Evolutionary conservation across 495 filamentous ascomycete species (phyloP), one percentile per base, ranked within the genome.

Genomic region (Penicillium longicatenatum): DNA sequence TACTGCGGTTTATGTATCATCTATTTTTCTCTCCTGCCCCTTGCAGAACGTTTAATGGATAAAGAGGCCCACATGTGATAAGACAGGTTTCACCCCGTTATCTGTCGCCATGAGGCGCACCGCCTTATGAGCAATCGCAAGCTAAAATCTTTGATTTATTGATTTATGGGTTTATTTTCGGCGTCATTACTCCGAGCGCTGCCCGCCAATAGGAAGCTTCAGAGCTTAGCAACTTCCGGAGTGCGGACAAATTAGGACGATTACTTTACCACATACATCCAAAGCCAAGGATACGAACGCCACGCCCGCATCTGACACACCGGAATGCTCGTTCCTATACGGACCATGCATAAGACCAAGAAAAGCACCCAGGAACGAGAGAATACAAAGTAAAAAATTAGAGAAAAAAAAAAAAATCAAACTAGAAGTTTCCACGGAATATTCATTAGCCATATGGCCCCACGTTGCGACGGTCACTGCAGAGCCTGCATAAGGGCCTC

Each of bases 401-500:
- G 14, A 16, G 14, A 6, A 39, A 39, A 39, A 39, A 17, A n/a
- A 17, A 39, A 35, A 12, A 35, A 1, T 2, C 31, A 39, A 39
- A 17, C 37, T 39, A 5, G 16, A n/a, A 26, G 26, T 35, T 10
- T 35, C 31, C 31, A 35, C 31, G 31, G 31, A 35, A 9, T 35
- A 35, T 35, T 10, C 37, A 39, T 39, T 39, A 39, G 12, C 37
- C 37, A 11, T 26, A 26, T 17, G 14, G 6, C 16, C 37, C 14
- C 6, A n/a, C 14, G 37, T 39, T 17, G 6, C 46, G 4, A 17
- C 8, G 7, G 2, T 47, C 6, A 48, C 48, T 51, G n/a, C 30
- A 51, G 21, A 51, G 48, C 48, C 16, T 51, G 30, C 48, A 51
- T 51, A 16, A 51, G 26, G 11, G 29, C 30, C 16, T 17, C 31